Base-by-base conservation (phyloP, 768 basidiomycete genomes). In the Lactarius quietus region DNA sequence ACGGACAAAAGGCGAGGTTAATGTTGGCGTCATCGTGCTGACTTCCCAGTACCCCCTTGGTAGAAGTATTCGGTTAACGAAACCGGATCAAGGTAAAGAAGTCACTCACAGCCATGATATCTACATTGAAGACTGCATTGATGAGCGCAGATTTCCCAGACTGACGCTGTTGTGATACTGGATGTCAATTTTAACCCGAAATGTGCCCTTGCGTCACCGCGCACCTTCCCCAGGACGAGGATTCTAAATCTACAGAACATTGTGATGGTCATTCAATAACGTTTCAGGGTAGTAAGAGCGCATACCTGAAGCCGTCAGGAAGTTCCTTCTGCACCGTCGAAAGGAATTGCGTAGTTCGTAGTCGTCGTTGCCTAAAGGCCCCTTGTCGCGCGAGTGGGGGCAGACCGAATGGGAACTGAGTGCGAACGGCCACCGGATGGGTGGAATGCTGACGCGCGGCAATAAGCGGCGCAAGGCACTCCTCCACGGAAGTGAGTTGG, bases 121-220 rank as follows among this genome's bases (percentile, higher is more conserved):
- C 36, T 7, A 61, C 59, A 18, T 61, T 56, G 36, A 57, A 65
- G 18, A 51, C 10, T 20, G 55, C 9, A 0, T 35, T 57, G n/a
- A 61, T 57, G 38, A 65, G 64, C 9, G 59, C 61, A 12, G 55
- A 65, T 55, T 65, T 65, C 33, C 64, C 64, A 3, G 64, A 65
- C 12, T 20, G 33, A 3, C 35, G 36, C 64, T 65, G 29, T 14
- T 14, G 29, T 33, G 23, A 61, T 6, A 26, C 14, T n/a, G 10
- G 20, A 2, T 18, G 20, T 65, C 20, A 61, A 28, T n/a, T 33
- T 29, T 6, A 20, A 12, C n/a, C n/a, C 14, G 10, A 6, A 9
- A 10, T 6, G 18, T 23, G 6, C 36, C 9, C 17, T 33, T 23
- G 20, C 12, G 2, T 26, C 1, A 39, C 12, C 17, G 35, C 64